These are phyloP conservation scores for Helenozyma baotianmanensis DNA, from an alignment of 805 yeast species.

Conservation along the genomic window DNA sequence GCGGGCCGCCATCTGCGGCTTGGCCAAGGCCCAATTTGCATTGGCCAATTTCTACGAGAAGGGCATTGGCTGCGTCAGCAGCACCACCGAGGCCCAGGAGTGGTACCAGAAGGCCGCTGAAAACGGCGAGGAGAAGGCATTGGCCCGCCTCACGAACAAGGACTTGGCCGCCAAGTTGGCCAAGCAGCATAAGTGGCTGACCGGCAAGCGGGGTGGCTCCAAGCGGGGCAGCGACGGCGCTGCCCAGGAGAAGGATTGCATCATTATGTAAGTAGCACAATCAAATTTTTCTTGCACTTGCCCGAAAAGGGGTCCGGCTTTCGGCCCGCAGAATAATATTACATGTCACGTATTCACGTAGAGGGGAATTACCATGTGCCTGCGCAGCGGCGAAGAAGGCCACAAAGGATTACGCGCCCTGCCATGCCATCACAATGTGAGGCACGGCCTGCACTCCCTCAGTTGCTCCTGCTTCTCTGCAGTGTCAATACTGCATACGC, in stretches of 20 bases:
- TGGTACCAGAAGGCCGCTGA: conserved; percentile 80
- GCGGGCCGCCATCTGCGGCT: conserved; percentile 72
- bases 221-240: conserved; percentile 3
- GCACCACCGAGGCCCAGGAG: conserved; percentile 51
- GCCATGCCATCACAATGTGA: no score
- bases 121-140: conserved; percentile 41
- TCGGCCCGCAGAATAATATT: no score
- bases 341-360: no score
- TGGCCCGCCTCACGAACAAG: conserved; percentile 29
- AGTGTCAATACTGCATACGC: no score
- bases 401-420: no score
- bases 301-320: no score
- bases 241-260: conserved; percentile 40
- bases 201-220: conserved; percentile 2
- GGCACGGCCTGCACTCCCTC: no score
- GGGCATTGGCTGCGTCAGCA: conserved; percentile 78
- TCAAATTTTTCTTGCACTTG: no score
- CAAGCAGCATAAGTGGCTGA: conserved; percentile 29
- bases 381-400: no score
- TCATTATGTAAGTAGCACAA: conserved; percentile 41
- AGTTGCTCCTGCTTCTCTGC: no score
- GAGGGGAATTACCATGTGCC: no score
- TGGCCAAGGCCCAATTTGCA: conserved; percentile 80
- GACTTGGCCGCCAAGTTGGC: conserved; percentile 26
- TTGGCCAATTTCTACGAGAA: conserved; percentile 78